These are phyloP conservation scores for Candida sp. DNA, from an alignment of 1,139 yeast genomes.

Conservation along the genomic window DNA sequence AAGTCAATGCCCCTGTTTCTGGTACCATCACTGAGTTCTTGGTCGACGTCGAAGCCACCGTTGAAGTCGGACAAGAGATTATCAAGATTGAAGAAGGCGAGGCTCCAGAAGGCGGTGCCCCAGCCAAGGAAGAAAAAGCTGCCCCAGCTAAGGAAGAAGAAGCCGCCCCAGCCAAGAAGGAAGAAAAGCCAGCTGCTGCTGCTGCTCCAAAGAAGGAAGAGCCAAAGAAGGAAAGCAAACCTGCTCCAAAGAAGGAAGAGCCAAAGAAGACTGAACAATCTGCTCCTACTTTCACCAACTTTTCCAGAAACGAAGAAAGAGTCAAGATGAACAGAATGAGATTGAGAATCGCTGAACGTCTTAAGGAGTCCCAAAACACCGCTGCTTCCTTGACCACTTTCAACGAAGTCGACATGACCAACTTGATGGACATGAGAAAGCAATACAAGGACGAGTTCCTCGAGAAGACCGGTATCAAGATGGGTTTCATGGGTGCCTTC, in stretches of 20 bases:
- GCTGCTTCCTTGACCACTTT: constrained; percentile 98
- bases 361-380: constrained; percentile 98
- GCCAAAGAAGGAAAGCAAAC: constrained; percentile 25
- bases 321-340: constrained; percentile 99
- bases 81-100: constrained; percentile 91
- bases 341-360: constrained; percentile 98
- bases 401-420: constrained; percentile 98
- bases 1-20: constrained; percentile 92
- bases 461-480: constrained; percentile 92
- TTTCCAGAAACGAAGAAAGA: constrained; percentile 86
- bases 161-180: constrained; percentile 31
- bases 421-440: constrained; percentile 93
- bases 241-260: constrained; percentile 23
- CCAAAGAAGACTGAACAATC: constrained; percentile 21
- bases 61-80: constrained; percentile 94
- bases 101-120: constrained; percentile 71
- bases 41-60: constrained; percentile 90
- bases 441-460: constrained; percentile 95
- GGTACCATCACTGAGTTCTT: constrained; percentile 90
- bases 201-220: constrained; percentile 44
- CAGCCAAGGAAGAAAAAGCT: constrained; percentile 21
- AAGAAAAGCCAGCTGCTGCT: constrained; percentile 67
- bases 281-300: constrained; percentile 59
- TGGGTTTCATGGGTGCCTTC: constrained; percentile 99
- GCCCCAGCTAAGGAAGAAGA: constrained; percentile 32